Evolutionary conservation across 306 rosid genomes (phyloP), one percentile per base, ranked within the genome.

Genomic region (Vicia sativa): DNA sequence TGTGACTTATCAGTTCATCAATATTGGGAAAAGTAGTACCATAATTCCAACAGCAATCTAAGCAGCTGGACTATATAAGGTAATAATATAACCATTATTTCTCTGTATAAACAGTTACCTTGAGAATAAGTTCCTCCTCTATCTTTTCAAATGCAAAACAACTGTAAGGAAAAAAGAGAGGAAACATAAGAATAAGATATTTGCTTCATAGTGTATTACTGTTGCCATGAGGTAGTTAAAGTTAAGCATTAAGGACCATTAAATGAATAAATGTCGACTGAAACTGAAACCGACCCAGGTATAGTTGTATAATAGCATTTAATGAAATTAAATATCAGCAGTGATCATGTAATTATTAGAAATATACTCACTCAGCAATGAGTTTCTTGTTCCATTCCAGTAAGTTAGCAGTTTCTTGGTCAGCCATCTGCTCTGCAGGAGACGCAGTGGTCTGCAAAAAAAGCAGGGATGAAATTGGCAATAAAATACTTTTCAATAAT

Each of bases 81-180:
- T 6, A 69, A 54, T 53, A 26, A 79, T 63, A 23, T 26, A 57
- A 74, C 25, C 26, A 64, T 14, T 3, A 13, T 55, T 75, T 49
- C 43, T 41, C 64, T 9, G 13, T 53, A 54, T 41, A 13, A 13
- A 63, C 23, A 78, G 59, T 68, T 81, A 91, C 98, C 98, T 87
- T 84, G 11, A 70, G 70, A 57, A 70, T 73, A 71, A 87, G 86
- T 56, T 86, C 76, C 75, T 75, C 84, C 70, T 84, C 82, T 37
- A 49, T 70, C 83, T 77, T 77, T 57, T 74, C 87, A 54, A 52
- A 71, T 74, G 83, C 86, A 80, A 73, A 83, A 55, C 86, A 87
- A 46, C 98, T 92, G 87, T 57, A 74, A 45, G 9, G 11, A 9
- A 50, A 54, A 57, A 42, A 46, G 11, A 62, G 15, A 58, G 49